phyloP scores from a whole-genome alignment of 768 basidiomycete species.

The Boletus pseudopeckii region DNA sequence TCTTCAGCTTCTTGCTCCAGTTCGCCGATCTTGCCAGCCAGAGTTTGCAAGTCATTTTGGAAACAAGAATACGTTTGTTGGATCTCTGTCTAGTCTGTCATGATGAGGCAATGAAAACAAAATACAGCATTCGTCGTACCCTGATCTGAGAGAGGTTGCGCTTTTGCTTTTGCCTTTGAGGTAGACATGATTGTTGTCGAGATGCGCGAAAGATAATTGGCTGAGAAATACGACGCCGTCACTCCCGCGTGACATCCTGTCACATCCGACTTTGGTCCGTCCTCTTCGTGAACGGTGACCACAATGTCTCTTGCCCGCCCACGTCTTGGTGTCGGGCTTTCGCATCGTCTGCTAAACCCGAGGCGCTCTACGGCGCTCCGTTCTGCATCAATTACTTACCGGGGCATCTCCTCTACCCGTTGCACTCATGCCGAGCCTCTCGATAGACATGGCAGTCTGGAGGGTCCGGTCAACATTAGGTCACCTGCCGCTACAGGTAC shows the following conservation, averaged over 20 bases:
- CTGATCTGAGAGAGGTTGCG: constrained; percentile 60
- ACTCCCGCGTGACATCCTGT: constrained; percentile 27
- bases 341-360: constrained; percentile 38
- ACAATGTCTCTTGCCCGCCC: constrained; percentile 58
- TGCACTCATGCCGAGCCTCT: constrained; percentile 22
- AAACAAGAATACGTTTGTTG: constrained; percentile 77
- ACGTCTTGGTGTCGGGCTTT: constrained; percentile 49
- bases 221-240: constrained; percentile 12
- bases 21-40: constrained; percentile 94
- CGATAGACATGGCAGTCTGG: constrained; percentile 13
- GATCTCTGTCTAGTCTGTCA: constrained; percentile 65
- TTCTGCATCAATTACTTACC: constrained; percentile 42
- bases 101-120: constrained; percentile 31
- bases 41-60: constrained; percentile 85
- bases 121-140: constrained; percentile 42
- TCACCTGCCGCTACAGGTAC: constrained; percentile 34
- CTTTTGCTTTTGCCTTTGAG: constrained; percentile 59
- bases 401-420: constrained; percentile 33
- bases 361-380: constrained; percentile 29
- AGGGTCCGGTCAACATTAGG: constrained; percentile 27
- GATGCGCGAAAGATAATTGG: constrained; percentile 28
- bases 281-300: constrained; percentile 19
- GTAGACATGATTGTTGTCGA: constrained; percentile 40
- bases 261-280: constrained; percentile 18
- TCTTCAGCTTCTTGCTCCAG: constrained; percentile 96